Percentiles rank a stretch among this genome's conserved stretches.
phyloP scores from a whole-genome alignment of 1,284 basidiomycete genomes.

The Somion occarium region DNA sequence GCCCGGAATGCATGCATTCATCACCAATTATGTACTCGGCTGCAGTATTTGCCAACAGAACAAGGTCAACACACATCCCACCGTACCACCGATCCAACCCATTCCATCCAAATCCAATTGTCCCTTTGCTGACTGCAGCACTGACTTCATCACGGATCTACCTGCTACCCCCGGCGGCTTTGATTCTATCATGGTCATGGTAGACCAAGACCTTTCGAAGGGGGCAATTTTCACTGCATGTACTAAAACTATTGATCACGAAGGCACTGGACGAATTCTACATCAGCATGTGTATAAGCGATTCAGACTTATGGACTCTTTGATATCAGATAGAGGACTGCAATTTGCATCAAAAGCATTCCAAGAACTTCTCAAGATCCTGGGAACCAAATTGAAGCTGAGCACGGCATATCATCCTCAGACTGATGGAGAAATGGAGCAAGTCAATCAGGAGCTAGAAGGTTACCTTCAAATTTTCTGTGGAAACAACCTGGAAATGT shows the following conservation, averaged over 20 bases:
- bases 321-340: slow-evolving; percentile 31
- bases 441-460: slow-evolving; percentile 12
- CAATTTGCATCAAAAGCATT: slow-evolving; percentile 31
- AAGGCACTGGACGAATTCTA: background rate
- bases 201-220: background rate
- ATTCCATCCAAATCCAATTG: background rate
- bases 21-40: background rate
- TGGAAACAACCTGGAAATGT: slow-evolving; percentile 6
- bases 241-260: background rate
- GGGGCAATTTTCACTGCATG: background rate
- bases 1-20: background rate
- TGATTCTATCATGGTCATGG: background rate
- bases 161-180: background rate
- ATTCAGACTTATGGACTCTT: slow-evolving; percentile 1
- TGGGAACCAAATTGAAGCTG: slow-evolving; percentile 11
- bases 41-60: background rate
- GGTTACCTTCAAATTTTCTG: slow-evolving; percentile 8
- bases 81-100: background rate
- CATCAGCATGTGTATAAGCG: background rate
- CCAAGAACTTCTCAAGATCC: slow-evolving; percentile 18
- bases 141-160: background rate
- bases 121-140: background rate
- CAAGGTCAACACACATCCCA: background rate
- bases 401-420: slow-evolving; percentile 2
- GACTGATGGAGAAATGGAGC: slow-evolving; percentile 14